Evolutionary conservation across 768 basidiomycete species (phyloP).

Genomic region (Galerina sulciceps): DNA sequence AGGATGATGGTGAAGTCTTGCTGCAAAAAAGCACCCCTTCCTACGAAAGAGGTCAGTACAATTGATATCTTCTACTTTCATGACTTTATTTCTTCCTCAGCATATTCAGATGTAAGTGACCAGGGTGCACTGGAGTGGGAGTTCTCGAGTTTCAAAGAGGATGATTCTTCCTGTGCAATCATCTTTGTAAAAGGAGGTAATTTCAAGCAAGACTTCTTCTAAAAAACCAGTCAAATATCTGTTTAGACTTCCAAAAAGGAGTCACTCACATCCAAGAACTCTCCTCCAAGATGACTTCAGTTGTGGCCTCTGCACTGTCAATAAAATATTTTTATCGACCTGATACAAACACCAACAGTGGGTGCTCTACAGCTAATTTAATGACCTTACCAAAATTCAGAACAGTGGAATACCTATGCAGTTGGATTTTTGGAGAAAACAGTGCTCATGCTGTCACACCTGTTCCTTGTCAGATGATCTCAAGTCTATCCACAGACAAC

Average conservation of each 20-base stretch:
- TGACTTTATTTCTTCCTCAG: conserved; percentile 6
- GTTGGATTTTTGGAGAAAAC: conserved; percentile 31
- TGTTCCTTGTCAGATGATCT: conserved; percentile 58
- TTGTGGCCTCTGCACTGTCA: conserved; percentile 34
- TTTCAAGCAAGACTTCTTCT: not conserved
- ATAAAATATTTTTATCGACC: conserved; percentile 52
- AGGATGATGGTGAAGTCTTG: conserved; percentile 49
- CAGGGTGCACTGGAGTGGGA: conserved; percentile 46
- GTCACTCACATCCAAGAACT: conserved; percentile 6
- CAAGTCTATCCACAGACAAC: conserved; percentile 40
- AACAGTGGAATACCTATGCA: conserved; percentile 24
- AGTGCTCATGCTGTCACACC: conserved; percentile 43
- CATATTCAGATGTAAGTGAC: conserved; percentile 3
- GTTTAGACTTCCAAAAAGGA: conserved; percentile 9
- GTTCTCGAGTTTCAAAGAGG: conserved; percentile 46
- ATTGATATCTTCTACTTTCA: not conserved
- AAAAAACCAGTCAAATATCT: not conserved
- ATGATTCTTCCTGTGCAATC: conserved; percentile 43
- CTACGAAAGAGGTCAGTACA: conserved; percentile 43
- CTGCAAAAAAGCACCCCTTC: conserved; percentile 38
- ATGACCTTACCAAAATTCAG: not conserved
- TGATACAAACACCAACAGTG: conserved; percentile 31
- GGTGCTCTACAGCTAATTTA: conserved; percentile 12
- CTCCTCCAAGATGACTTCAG: conserved; percentile 5
- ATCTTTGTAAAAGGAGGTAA: conserved; percentile 48